A percentile compares a stretch with the other conserved stretches of the same genome.
Conservation (phyloP, 164 flowering plant genomes). For the Taxillus chinensis region DNA sequence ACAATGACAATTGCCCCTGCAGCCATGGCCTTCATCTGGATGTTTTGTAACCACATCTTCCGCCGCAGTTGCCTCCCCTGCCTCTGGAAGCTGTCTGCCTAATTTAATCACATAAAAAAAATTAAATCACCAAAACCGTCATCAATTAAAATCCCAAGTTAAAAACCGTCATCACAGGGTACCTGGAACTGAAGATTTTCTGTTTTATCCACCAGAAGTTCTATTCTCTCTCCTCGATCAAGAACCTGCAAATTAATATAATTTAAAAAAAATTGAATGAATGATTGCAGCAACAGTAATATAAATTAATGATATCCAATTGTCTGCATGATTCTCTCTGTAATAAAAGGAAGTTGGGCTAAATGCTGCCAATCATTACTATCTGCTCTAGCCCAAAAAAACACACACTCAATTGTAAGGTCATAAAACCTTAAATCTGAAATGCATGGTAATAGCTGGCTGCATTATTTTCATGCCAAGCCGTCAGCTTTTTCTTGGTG, state of each 20-base stretch:
- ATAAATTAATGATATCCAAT: no score
- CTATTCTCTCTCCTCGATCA: conserved; percentile 96
- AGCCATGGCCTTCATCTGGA: conserved; percentile 68
- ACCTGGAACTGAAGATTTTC: conserved; percentile 98
- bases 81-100: conserved; percentile 99
- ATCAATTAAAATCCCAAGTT: neutral
- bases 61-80: conserved; percentile 89
- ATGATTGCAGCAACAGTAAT: no score
- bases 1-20: conserved; percentile 46
- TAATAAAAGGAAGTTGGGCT: no score
- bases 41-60: conserved; percentile 92
- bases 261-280: neutral
- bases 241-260: conserved; percentile 47
- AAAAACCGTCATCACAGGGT: neutral
- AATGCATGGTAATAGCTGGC: no score
- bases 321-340: no score
- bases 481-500: no score
- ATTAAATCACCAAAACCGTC: neutral
- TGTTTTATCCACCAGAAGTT: conserved; percentile 94
- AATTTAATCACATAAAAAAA: conserved; percentile 3
- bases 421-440: no score
- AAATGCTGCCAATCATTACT: no score
- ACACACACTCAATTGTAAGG: no score
- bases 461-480: no score
- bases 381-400: no score